These are phyloP conservation scores for Pholiota conissans DNA, from an alignment of 768 basidiomycete genomes.

Conservation along the genomic window DNA sequence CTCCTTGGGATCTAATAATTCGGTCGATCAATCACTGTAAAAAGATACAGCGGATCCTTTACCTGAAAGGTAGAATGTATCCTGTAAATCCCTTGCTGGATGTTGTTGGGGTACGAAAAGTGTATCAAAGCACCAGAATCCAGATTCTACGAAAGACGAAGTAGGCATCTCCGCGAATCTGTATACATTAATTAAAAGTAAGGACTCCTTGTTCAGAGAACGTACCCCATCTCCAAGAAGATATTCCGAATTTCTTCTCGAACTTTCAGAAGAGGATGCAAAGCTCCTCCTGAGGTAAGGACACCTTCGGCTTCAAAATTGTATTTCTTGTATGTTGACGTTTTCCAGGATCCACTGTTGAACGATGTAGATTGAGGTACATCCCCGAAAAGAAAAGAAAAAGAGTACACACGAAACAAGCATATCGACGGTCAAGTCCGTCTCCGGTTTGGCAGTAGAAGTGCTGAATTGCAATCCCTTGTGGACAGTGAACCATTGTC, in stretches of 20 bases:
- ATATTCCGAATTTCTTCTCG: constrained; percentile 97
- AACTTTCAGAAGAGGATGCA: constrained; percentile 96
- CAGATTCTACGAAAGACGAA: constrained; percentile 91
- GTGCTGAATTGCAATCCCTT: constrained; percentile 90
- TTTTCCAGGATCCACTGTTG: constrained; percentile 90
- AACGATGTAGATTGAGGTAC: constrained; percentile 9
- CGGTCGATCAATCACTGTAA: not conserved
- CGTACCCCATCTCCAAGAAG: constrained; percentile 99
- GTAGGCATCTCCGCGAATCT: constrained; percentile 99
- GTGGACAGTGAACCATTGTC: constrained; percentile 88
- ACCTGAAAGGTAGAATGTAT: constrained; percentile 98
- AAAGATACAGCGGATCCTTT: not conserved
- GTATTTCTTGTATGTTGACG: constrained; percentile 93
- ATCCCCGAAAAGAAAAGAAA: not conserved
- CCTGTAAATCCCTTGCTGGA: constrained; percentile 95
- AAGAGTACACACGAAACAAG: constrained; percentile 70
- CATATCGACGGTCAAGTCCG: constrained; percentile 96
- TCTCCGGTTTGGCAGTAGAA: constrained; percentile 90
- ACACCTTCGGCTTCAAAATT: constrained; percentile 97
- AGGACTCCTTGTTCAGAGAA: constrained; percentile 5
- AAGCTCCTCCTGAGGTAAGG: constrained; percentile 85
- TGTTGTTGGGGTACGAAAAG: constrained; percentile 99
- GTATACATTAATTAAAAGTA: constrained; percentile 6
- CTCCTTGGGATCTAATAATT: constrained; percentile 65
- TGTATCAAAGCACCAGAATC: constrained; percentile 99